Evolutionary conservation across 2,329 filamentous ascomycete species (phyloP).

Genomic region (Helicocarpus griseus): DNA sequence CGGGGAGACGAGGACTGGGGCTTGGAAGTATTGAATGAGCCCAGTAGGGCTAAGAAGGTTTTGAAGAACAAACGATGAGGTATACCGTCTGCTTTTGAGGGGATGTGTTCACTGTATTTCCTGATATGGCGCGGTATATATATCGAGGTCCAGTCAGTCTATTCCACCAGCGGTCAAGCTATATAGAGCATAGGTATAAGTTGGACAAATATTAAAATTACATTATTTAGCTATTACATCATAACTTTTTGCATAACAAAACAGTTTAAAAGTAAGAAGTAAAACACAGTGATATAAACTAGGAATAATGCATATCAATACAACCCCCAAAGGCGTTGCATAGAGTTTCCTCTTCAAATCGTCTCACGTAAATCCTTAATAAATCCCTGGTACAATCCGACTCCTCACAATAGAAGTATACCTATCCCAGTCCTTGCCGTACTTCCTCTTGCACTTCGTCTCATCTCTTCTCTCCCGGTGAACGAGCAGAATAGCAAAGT

Average conservation of each 20-base stretch:
- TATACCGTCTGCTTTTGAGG: neutral
- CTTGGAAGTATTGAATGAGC: slow-evolving; percentile 23
- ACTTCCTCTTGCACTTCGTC: slow-evolving; percentile 14
- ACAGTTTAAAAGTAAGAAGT: no score
- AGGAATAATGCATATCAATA: neutral
- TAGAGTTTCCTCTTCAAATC: neutral
- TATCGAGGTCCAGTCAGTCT: no score
- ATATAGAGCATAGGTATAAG: no score
- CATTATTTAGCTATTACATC: no score
- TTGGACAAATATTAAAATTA: no score
- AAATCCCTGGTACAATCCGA: slow-evolving; percentile 12
- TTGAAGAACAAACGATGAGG: neutral
- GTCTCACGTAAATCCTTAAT: neutral
- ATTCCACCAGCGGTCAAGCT: neutral
- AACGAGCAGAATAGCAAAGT: slow-evolving; percentile 15
- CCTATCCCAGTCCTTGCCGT: slow-evolving; percentile 14
- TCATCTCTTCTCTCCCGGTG: slow-evolving; percentile 17
- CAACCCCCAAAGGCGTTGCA: neutral
- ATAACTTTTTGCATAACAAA: no score
- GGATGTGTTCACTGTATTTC: no score
- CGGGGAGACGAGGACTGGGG: slow-evolving; percentile 29
- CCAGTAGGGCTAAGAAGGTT: slow-evolving; percentile 10
- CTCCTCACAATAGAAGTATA: slow-evolving; percentile 12
- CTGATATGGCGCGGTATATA: no score
- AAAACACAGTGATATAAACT: neutral